Evolutionary conservation across 2,329 filamentous ascomycete genomes (phyloP), one percentile per base, ranked within the genome.

Genomic region (Fusarium veterinarium): DNA sequence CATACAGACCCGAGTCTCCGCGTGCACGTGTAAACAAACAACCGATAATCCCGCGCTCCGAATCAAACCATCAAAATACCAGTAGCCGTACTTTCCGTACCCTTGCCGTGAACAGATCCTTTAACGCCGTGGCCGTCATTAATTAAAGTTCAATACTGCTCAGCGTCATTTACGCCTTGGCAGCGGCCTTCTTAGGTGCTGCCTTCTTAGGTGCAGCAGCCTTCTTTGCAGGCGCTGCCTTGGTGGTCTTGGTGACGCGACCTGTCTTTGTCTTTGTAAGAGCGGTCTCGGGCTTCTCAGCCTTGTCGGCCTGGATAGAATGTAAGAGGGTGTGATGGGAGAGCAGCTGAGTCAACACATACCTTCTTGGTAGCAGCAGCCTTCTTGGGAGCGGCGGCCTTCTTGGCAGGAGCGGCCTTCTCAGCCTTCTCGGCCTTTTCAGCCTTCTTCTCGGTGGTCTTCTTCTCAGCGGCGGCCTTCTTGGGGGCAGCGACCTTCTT

Each of bases 201-300:
- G 71, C 71, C 75, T 76, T 78, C 76, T 79, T 86, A 58, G 86
- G 81, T 52, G 86, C 80, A 56, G 84, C 73, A 41, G 81, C 63
- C 67, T 76, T 76, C 74, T 76, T 76, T 33, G 58, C 71, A 49
- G 57, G 46, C 13, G 84, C 78, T 71, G 80, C 79, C 81, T 87
- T 84, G 44, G 85, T 82, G 12, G 86, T 86, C 90, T 96, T 97
- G 77, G 92, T 90, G 77, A 97, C 92, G 76, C 94, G 92, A 53
- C 94, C 94, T 60, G 93, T 91, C 90, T 96, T 96, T 82, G 94
- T 95, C 90, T 93, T 95, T 81, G 88, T 89, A 58, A 95, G 84
- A 53, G 92, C 87, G 78, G 91, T 90, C 65, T 83, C 80, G 71
- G 90, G 87, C 84, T 92, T 91, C 75, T 94, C 91, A 64, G 91